phyloP scores from a whole-genome alignment of 1,284 basidiomycete species.

The Ceratobasidium sp. region DNA sequence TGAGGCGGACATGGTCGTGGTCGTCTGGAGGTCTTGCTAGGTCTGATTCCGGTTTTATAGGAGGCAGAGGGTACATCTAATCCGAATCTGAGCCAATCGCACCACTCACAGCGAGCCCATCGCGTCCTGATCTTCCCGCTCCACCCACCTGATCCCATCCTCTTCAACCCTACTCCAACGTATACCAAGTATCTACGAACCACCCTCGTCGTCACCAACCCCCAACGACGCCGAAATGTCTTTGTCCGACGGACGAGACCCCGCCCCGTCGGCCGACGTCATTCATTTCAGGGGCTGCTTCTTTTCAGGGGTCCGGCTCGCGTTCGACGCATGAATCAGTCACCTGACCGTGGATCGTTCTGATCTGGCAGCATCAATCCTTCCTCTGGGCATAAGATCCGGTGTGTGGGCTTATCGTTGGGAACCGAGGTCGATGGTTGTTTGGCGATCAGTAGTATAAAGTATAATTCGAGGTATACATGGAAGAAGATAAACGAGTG shows the following conservation, averaged over 20 bases:
- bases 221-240: constrained; percentile 9
- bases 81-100: neutral
- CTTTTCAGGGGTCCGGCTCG: neutral
- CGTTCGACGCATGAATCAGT: constrained; percentile 6
- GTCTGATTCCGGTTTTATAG: neutral
- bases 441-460: too few species aligned
- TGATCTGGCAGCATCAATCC: neutral
- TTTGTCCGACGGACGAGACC: neutral
- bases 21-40: neutral
- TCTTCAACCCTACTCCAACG: neutral
- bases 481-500: too few species aligned
- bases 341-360: constrained; percentile 4
- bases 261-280: constrained; percentile 6
- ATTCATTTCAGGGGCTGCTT: neutral
- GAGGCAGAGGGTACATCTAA: constrained; percentile 33
- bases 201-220: constrained; percentile 7
- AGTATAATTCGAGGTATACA: too few species aligned
- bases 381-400: too few species aligned
- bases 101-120: neutral
- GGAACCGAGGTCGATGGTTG: neutral
- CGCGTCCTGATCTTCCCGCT: constrained; percentile 29
- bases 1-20: constrained; percentile 17
- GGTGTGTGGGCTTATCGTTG: too few species aligned
- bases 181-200: too few species aligned
- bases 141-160: constrained; percentile 17